A percentile compares a stretch with the other conserved stretches of the same genome.
phyloP scores from a whole-genome alignment of 225 moss, liverwort and hornwort genomes.

The Sphagnum contortum region DNA sequence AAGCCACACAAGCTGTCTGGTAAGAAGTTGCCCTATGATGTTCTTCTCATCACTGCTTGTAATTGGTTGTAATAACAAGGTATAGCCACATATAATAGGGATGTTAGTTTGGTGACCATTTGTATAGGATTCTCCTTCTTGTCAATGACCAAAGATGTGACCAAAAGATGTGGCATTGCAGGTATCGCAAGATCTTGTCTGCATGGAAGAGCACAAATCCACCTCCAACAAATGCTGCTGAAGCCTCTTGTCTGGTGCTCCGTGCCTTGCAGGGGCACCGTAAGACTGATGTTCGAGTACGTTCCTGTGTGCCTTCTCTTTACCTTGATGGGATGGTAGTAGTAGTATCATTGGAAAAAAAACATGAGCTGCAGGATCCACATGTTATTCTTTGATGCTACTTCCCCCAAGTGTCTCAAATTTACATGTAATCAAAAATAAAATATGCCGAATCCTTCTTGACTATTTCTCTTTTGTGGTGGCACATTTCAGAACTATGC shows the following conservation, averaged over 20 bases:
- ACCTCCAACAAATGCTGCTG: conserved; percentile 31
- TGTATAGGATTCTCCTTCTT: too few relatives aligned
- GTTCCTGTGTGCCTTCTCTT: not conserved
- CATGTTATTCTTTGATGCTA: too few relatives aligned
- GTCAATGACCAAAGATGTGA: too few relatives aligned
- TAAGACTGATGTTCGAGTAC: conserved; percentile 48
- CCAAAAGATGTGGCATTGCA: conserved; percentile 1
- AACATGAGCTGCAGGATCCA: too few relatives aligned
- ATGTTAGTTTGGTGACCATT: too few relatives aligned
- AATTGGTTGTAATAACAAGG: not conserved
- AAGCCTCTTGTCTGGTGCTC: conserved; percentile 39
- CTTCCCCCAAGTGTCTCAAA: too few relatives aligned
- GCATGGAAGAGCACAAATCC: conserved; percentile 52
- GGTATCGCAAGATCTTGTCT: conserved; percentile 50
- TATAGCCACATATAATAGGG: not conserved
- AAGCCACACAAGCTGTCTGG: conserved; percentile 45
- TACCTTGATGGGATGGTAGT: too few relatives aligned
- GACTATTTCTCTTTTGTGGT: not conserved
- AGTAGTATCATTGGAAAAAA: too few relatives aligned
- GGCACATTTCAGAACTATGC: not conserved
- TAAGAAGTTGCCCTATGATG: conserved; percentile 7
- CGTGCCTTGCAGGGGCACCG: conserved; percentile 49
- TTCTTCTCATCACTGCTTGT: too few relatives aligned
- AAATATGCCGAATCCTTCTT: not conserved
- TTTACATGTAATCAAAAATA: too few relatives aligned